These are phyloP conservation scores for Paecilomyces formosus DNA, from an alignment of 2,329 filamentous ascomycete species.

Conservation along the genomic window DNA sequence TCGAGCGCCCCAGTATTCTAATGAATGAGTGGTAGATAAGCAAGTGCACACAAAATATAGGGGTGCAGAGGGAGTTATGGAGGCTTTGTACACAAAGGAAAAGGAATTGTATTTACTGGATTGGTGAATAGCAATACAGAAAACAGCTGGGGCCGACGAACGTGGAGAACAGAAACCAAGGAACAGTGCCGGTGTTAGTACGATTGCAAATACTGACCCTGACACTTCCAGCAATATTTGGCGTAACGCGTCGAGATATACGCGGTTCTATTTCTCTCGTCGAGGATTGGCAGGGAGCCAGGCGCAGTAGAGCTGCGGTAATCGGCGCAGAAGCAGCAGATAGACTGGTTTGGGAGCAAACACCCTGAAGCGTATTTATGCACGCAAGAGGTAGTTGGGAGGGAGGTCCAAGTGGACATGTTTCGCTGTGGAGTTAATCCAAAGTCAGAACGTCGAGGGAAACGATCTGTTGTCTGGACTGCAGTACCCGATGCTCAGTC, in stretches of 20 bases:
- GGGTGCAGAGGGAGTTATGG: neutral
- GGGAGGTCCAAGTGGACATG: slow-evolving; percentile 10
- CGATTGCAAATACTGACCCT: slow-evolving; percentile 6
- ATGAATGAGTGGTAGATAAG: neutral
- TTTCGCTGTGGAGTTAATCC: neutral
- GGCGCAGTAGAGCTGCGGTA: neutral
- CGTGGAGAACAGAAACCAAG: slow-evolving; percentile 1
- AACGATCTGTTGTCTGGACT: neutral
- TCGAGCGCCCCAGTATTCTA: slow-evolving; percentile 8
- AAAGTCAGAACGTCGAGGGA: neutral
- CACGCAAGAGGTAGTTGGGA: slow-evolving; percentile 7
- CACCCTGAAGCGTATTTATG: slow-evolving; percentile 14
- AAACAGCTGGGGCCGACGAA: slow-evolving; percentile 1
- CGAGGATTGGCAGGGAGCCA: neutral
- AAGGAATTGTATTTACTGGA: neutral
- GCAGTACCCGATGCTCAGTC: neutral
- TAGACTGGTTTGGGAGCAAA: slow-evolving; percentile 6
- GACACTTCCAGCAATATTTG: slow-evolving; percentile 9
- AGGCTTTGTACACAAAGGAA: neutral
- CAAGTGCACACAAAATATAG: neutral
- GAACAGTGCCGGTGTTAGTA: neutral
- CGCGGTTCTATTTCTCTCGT: neutral
- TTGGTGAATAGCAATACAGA: slow-evolving; percentile 7
- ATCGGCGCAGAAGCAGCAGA: slow-evolving; percentile 8
- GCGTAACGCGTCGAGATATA: slow-evolving; percentile 2